A percentile compares a stretch with the other conserved stretches of the same genome.
Conservation (phyloP, 2,329 filamentous ascomycete genomes). For the Niveomyces coronatus region DNA sequence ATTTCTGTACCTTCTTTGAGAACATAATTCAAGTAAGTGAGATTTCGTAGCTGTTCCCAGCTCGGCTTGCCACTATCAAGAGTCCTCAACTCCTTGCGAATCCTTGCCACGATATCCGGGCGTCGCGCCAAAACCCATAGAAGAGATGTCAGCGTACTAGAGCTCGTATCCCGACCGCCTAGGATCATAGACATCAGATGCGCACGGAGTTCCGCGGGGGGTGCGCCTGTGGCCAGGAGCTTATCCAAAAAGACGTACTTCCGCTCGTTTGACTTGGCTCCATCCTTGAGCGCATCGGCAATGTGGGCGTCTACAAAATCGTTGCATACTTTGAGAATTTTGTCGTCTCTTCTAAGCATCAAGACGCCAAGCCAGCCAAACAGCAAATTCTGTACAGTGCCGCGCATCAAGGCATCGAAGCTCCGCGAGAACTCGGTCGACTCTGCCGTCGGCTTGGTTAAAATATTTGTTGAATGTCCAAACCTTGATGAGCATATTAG, state of each 20-base stretch:
- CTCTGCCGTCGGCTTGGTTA: conserved; percentile 25
- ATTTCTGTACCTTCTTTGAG: conserved; percentile 34
- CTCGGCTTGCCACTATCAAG: conserved; percentile 33
- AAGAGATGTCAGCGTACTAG: conserved; percentile 36
- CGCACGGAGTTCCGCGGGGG: conserved; percentile 34
- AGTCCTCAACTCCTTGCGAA: conserved; percentile 32
- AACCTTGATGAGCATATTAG: no score
- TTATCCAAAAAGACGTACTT: conserved; percentile 49
- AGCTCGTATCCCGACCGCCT: conserved; percentile 49
- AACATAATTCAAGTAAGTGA: conserved; percentile 50
- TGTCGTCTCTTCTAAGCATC: conserved; percentile 27
- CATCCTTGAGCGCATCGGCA: conserved; percentile 24
- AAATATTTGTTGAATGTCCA: conserved; percentile 31
- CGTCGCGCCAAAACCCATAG: conserved; percentile 36
- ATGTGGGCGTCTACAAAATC: conserved; percentile 40
- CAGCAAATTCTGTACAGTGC: conserved; percentile 27
- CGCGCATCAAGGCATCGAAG: conserved; percentile 37
- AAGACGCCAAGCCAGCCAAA: conserved; percentile 29
- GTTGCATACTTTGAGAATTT: conserved; percentile 30
- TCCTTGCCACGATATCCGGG: conserved; percentile 31
- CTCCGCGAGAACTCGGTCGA: conserved; percentile 33
- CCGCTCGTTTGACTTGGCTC: conserved; percentile 23
- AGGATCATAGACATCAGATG: conserved; percentile 45
- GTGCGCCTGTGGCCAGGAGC: conserved; percentile 36
- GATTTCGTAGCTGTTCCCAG: conserved; percentile 45